Base-by-base conservation (phyloP, 768 basidiomycete species). In the Rhizopogon rudus region DNA sequence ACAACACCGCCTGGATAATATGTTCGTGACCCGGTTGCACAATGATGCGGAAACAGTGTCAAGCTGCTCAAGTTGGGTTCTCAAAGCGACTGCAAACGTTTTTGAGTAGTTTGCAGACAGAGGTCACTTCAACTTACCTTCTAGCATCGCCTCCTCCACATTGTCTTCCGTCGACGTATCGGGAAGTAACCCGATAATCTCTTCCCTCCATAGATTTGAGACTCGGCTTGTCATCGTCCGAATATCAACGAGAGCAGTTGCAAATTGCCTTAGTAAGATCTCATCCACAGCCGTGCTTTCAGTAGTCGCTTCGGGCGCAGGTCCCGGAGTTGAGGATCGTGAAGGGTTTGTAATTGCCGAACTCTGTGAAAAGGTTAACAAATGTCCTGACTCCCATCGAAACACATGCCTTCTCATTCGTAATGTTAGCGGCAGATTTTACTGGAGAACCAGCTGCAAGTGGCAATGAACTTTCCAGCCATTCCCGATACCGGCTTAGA, bases 1-100 rank as follows among this genome's bases (percentile, higher is more conserved):
- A 57, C 84, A 87, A 60, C 89, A 93, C n/a, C 92, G 83, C 57
- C 82, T 81, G 16, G 82, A 82, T 28, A 98, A 74, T 51, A 96
- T 85, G 10, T 74, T 65, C 25, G 88, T 68, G 53, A 96, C 81
- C 52, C 90, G 86, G 28, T 66, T 75, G 5, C 84, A 80, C 55
- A 90, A 69, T 3, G 81, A 75, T 13, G 80, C 74, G n/a, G 84
- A 73, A n/a, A 86, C 66, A 3, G 76, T 67, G 1, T 73, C 73
- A 5, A 93, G 59, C 6, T 63, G 60, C 8, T 76, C 65, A 5
- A 94, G 69, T 0, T 81, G 73, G 28, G 79, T 74, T 56, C 69
- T 70, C 53, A 94, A 76, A 9, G 78, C 80, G 64, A 77, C 88
- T 88, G 63, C 16, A 37, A 40, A 25, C 39, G 22, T 22, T 35